Base-by-base conservation (phyloP, 805 yeast genomes). In the Teunomyces atbi region DNA sequence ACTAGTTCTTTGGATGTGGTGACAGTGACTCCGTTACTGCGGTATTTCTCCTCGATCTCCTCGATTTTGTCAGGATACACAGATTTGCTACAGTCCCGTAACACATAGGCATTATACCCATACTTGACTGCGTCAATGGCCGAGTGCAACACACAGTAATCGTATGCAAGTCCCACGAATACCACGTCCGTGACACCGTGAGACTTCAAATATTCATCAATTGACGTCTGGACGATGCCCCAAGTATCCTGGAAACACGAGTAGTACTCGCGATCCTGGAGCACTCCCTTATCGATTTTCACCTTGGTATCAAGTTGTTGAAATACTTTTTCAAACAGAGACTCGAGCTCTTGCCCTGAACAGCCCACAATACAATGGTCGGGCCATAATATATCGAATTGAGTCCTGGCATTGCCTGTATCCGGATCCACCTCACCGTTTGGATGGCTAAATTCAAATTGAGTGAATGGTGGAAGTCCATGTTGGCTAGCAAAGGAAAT, bases 161-260 rank as follows among this genome's bases (percentile, higher is more conserved):
- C 98, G 51, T 82, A 81, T 0, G 97, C 97, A 16, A 91, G 57
- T 0, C 97, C 98, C 1, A 84, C 92, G 18, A 87, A 76, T 38
- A 74, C 81, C 1, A 90, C 89, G 35, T 82, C 77, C 2, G 77
- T 73, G 36, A 89, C 79, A 0, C 62, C 66, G 33, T 76, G 60
- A 1, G 68, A 56, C 20, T 59, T 62, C 50, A 91, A 71, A 35
- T 74, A 65, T 1, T 59, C 62, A 44, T 75, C 72, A 51, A 90
- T 68, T 45, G 82, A 91, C 0, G 97, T 90, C 36, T 79, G 70
- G 57, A 85, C 84, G 21, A 78, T 57, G 21, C 79, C 75, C 92
- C 96, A 88, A 23, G 81, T 74, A 64, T 91, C 98, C 44, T 76
- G 71, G 61, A 91, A 91, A 23, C 95, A 90, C 12, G 96, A 89